Evolutionary conservation across 352 stramenopile species (phyloP), one percentile per base, ranked within the genome.

Genomic region (Phytophthora meadii): DNA sequence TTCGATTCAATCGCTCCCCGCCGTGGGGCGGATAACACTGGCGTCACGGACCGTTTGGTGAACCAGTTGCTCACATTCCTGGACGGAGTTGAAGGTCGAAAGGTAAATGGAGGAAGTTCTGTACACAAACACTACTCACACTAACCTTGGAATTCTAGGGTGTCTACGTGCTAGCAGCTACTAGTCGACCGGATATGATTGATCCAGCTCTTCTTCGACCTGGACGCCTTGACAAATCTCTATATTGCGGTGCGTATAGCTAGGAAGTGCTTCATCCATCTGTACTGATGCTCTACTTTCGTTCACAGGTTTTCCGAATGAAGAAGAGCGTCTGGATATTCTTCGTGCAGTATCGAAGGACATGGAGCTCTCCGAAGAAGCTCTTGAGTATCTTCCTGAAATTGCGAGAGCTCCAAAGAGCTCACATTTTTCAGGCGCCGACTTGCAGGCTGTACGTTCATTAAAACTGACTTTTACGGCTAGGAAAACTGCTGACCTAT

Each of bases 41-140:
- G 97, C 27, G 96, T 99, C 30, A 99, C 96, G 0, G 97, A 99
- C 69, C 83, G 97, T 19, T 92, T 99, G 25, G 97, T 99, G 45
- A 99, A 99, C 68, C 97, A 99, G 60, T 77, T 99, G 46, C 87
- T 99, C 1, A 99, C 97, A 0, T 98, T 99, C 66, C 71, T 99
- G 45, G 97, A 99, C 79, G 97, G 97, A 39, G 96, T 99, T 11
- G 97, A 99, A 77, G 80, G 74, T 1, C 68, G 89, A 56, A 90
- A 90, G 76, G 91, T 93, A 54, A 41, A 50, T 1, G 30, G 9
- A n/a, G 24, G 9, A 6, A 24, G 11, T 2, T 28, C 28, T n/a
- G 3, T 49, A 30, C 11, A 2, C 28, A 14, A 36, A 19, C 19
- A 50, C 4, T 48, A 25, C 25, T 54, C 39, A 36, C 17, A 27